Conservation (phyloP, 352 stramenopile genomes). For the Elongisporangium anandrum region DNA sequence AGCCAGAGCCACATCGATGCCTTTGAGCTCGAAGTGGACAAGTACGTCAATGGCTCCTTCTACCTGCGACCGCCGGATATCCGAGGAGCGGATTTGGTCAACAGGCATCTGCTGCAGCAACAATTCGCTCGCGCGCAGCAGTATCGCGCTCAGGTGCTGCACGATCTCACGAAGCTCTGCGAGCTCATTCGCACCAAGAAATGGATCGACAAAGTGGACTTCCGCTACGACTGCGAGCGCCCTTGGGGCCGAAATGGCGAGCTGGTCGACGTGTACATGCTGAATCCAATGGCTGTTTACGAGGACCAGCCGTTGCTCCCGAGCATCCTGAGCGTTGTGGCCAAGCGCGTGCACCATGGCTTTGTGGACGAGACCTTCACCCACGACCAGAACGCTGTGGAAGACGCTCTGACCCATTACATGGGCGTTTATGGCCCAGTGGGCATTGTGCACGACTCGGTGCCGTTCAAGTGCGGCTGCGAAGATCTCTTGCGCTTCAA, state of each 20-base stretch:
- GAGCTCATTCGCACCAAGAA: conserved; percentile 47
- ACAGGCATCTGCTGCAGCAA: conserved; percentile 37
- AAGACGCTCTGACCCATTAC: conserved; percentile 52
- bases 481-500: conserved; percentile 57
- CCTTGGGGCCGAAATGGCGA: conserved; percentile 64
- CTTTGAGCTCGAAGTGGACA: conserved; percentile 50
- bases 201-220: conserved; percentile 75
- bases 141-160: conserved; percentile 44
- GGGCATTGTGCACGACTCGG: conserved; percentile 45
- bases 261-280: conserved; percentile 37
- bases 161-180: conserved; percentile 51
- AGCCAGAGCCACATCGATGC: conserved; percentile 31
- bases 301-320: conserved; percentile 24
- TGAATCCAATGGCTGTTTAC: conserved; percentile 27
- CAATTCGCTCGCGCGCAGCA: conserved; percentile 51
- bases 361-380: conserved; percentile 63
- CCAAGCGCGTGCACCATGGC: conserved; percentile 56
- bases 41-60: conserved; percentile 70
- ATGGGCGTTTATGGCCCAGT: conserved; percentile 57
- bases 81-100: conserved; percentile 57
- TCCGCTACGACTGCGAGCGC: conserved; percentile 56
- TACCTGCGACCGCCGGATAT: conserved; percentile 35
- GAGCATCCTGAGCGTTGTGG: conserved; percentile 55
- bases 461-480: conserved; percentile 74
- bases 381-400: conserved; percentile 32